phyloP scores from a whole-genome alignment of 2,329 filamentous ascomycete genomes.

The Cryoendolithus antarcticus region DNA sequence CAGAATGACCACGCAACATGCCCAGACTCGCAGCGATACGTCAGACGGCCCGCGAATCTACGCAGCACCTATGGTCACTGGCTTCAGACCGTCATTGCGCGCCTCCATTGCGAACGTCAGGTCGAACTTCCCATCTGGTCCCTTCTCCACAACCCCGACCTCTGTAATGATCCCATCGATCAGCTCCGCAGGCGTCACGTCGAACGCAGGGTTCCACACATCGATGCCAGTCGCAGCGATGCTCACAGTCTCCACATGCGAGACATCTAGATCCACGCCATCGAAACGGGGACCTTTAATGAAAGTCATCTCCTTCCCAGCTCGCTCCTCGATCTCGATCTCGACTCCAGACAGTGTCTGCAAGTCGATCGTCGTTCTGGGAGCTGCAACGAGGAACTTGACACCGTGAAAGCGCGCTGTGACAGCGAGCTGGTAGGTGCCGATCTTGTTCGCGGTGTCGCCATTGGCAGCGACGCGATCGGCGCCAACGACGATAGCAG shows the following conservation, averaged over 20 bases:
- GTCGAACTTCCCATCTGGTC: slow-evolving; percentile 55
- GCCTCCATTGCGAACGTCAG: slow-evolving; percentile 21
- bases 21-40: too few relatives aligned
- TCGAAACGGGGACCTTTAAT: slow-evolving; percentile 62
- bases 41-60: slow-evolving; percentile 6
- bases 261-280: slow-evolving; percentile 48
- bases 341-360: slow-evolving; percentile 61
- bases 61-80: slow-evolving; percentile 18
- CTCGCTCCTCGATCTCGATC: slow-evolving; percentile 85
- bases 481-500: slow-evolving; percentile 84
- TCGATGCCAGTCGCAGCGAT: slow-evolving; percentile 65
- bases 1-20: too few relatives aligned
- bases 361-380: slow-evolving; percentile 86
- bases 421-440: slow-evolving; percentile 87
- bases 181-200: slow-evolving; percentile 76
- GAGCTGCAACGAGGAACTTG: slow-evolving; percentile 90
- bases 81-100: slow-evolving; percentile 22
- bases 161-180: slow-evolving; percentile 96
- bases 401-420: slow-evolving; percentile 76
- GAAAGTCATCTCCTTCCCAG: slow-evolving; percentile 68
- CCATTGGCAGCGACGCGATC: slow-evolving; percentile 93
- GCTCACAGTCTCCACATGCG: slow-evolving; percentile 57
- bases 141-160: slow-evolving; percentile 73
- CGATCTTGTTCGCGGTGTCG: slow-evolving; percentile 97
- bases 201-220: slow-evolving; percentile 96